A percentile compares a stretch with the other conserved stretches of the same genome.
Evolutionary conservation across 1,139 yeast species (phyloP).

Genomic region (Geotrichum histeridarum): DNA sequence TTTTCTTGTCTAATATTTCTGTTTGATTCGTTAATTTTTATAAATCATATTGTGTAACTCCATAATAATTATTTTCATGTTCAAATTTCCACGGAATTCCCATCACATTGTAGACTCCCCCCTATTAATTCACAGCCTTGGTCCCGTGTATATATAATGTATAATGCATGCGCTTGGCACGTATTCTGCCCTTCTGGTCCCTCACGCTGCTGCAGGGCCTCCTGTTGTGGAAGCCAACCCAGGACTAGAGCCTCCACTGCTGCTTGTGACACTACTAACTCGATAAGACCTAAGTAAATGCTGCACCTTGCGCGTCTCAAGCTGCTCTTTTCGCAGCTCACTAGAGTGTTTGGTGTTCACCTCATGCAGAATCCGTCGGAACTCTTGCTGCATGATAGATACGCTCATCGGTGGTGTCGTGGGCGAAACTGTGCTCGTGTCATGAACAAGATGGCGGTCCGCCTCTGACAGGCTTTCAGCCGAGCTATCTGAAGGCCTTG

Average conservation of each 20-base stretch:
- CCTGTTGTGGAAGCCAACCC: not conserved
- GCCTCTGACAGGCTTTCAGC: not conserved
- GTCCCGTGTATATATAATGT: too few species aligned
- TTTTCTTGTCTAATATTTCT: not conserved
- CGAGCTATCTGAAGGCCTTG: not conserved
- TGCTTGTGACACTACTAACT: not conserved
- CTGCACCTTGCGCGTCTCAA: slow-evolving; percentile 50
- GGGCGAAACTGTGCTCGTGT: not conserved
- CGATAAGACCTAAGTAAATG: slow-evolving; percentile 34
- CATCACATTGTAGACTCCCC: too few species aligned
- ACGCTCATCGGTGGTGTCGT: slow-evolving; percentile 27
- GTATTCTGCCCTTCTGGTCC: not conserved
- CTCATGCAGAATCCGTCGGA: slow-evolving; percentile 60
- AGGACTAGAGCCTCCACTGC: not conserved
- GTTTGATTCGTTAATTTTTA: not conserved
- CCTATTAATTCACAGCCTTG: too few species aligned
- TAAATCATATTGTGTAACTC: not conserved
- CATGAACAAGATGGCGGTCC: not conserved
- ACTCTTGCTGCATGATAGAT: slow-evolving; percentile 56
- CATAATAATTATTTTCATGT: too few species aligned
- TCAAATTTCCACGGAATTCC: too few species aligned
- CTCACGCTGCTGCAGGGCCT: not conserved
- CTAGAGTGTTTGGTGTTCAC: slow-evolving; percentile 58
- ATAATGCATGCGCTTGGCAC: not conserved
- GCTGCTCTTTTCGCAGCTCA: slow-evolving; percentile 54